phyloP scores from a whole-genome alignment of 2,329 filamentous ascomycete species.

The Fusarium bactridioides region DNA sequence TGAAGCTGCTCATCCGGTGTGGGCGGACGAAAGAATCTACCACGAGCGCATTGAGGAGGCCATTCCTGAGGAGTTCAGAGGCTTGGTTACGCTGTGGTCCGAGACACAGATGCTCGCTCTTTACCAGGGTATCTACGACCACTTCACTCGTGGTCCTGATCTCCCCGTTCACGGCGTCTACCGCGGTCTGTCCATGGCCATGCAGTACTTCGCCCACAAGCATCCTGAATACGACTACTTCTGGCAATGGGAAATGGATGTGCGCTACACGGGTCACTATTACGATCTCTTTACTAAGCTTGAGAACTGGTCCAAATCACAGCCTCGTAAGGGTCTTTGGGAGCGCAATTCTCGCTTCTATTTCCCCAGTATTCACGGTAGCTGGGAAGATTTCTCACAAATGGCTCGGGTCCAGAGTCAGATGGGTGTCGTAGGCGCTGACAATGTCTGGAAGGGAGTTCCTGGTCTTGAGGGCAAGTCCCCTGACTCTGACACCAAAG shows the following conservation, averaged over 20 bases:
- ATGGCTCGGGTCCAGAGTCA: slow-evolving; percentile 80
- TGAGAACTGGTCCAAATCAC: slow-evolving; percentile 72
- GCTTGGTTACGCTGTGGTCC: slow-evolving; percentile 91
- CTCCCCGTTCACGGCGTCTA: slow-evolving; percentile 92
- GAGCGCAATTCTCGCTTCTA: slow-evolving; percentile 83
- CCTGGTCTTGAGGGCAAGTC: slow-evolving; percentile 52
- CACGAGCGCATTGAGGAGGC: slow-evolving; percentile 70
- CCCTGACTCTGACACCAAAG: slow-evolving; percentile 44
- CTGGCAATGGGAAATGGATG: slow-evolving; percentile 97
- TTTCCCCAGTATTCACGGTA: slow-evolving; percentile 76
- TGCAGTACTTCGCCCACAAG: slow-evolving; percentile 89
- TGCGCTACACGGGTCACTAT: slow-evolving; percentile 88
- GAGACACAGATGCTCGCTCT: slow-evolving; percentile 91
- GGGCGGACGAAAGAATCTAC: slow-evolving; percentile 77
- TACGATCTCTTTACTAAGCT: slow-evolving; percentile 77
- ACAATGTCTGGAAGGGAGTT: slow-evolving; percentile 71
- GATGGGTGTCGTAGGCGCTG: slow-evolving; percentile 69
- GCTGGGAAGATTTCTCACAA: slow-evolving; percentile 78
- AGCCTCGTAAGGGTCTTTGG: slow-evolving; percentile 83
- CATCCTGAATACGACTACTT: slow-evolving; percentile 91
- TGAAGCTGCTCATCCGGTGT: slow-evolving; percentile 77
- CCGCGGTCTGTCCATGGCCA: slow-evolving; percentile 89
- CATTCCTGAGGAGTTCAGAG: slow-evolving; percentile 84
- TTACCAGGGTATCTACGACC: slow-evolving; percentile 87
- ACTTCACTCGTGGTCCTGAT: slow-evolving; percentile 69